Percentiles rank a stretch among this genome's conserved stretches.
These are phyloP conservation scores for Dalechampia spathulata DNA, from an alignment of 441 rosid species.

Conservation along the genomic window DNA sequence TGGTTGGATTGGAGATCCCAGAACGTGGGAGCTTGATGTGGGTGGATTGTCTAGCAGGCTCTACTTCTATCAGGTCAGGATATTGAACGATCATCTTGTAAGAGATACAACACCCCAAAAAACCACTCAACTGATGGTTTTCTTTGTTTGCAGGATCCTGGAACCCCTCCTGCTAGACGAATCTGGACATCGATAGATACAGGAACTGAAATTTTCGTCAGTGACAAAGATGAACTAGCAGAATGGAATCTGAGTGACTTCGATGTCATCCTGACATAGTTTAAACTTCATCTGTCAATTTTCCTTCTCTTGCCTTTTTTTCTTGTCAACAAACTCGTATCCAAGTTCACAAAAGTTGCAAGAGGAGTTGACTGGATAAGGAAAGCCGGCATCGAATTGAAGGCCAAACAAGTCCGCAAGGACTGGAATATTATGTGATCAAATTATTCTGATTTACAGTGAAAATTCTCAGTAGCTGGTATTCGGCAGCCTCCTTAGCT, in stretches of 20 bases:
- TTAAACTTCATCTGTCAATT: neutral
- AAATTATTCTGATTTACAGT: too few relatives aligned
- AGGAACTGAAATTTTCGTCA: conserved; percentile 76
- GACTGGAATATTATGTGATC: too few relatives aligned
- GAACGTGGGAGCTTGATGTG: conserved; percentile 81
- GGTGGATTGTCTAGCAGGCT: conserved; percentile 69
- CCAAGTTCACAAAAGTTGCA: neutral
- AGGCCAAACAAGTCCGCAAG: conserved; percentile 19
- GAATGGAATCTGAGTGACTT: conserved; percentile 72
- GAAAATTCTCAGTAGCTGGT: too few relatives aligned
- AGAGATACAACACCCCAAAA: conserved; percentile 29
- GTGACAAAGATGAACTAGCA: conserved; percentile 52
- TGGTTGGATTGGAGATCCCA: conserved; percentile 78
- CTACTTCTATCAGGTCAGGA: conserved; percentile 72
- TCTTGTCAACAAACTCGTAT: too few relatives aligned
- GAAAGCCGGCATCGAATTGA: conserved; percentile 9
- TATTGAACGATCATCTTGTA: conserved; percentile 46
- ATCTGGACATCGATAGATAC: conserved; percentile 67
- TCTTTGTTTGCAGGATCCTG: conserved; percentile 57
- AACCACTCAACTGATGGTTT: conserved; percentile 31
- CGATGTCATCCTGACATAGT: conserved; percentile 39
- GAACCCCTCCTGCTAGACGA: conserved; percentile 49
- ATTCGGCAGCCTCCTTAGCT: too few relatives aligned
- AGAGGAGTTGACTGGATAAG: neutral
- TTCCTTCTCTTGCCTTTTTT: neutral